Evolutionary conservation across 169 alveolate genomes (phyloP), one percentile per base, ranked within the genome.

Genomic region (Plasmodium fragile): DNA sequence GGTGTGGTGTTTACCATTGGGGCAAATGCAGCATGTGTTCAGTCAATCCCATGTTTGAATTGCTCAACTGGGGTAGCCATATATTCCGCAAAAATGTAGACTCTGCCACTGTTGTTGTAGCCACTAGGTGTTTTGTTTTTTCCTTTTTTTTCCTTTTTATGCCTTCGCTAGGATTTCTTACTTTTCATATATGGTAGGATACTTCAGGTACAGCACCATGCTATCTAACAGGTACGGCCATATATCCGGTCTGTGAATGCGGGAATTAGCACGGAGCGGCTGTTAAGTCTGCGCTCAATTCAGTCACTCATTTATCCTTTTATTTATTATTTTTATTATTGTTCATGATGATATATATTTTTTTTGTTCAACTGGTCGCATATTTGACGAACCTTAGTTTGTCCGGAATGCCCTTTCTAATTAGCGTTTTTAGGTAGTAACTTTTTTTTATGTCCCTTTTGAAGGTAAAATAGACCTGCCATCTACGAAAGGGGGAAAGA

Each of bases 321-420:
- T n/a, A 59, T 55, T 55, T 55, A 22, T 22, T 18, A 55, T 25
- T 18, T 18, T 25, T 28, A 65, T 18, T 65, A 59, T 2, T 79
- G 13, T 41, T 32, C 43, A 59, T 82, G 71, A 2, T 30, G 22
- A 55, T 41, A n/a, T 53, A 6, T 16, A 16, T 5, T 52, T 81
- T 34, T 53, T 82, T 4, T 73, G n/a, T 25, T 36, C 11, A 16
- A n/a, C 25, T 53, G 34, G 39, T 41, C 16, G 41, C 6, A 30
- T 25, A 32, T 28, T 13, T 55, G 41, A 49, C 70, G 75, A 16
- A 96, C 97, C 97, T 82, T 73, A 90, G 92, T 39, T 96, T 93
- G 69, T 96, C 97, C 43, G 97, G 97, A 39, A 96, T 94, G 22
- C 97, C 97, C 87, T 96, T 96, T 81, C 97, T 81, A 70, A 96